Evolutionary conservation across 1,284 basidiomycete species (phyloP), one percentile per base, ranked within the genome.

Genomic region (Malassezia sympodialis): DNA sequence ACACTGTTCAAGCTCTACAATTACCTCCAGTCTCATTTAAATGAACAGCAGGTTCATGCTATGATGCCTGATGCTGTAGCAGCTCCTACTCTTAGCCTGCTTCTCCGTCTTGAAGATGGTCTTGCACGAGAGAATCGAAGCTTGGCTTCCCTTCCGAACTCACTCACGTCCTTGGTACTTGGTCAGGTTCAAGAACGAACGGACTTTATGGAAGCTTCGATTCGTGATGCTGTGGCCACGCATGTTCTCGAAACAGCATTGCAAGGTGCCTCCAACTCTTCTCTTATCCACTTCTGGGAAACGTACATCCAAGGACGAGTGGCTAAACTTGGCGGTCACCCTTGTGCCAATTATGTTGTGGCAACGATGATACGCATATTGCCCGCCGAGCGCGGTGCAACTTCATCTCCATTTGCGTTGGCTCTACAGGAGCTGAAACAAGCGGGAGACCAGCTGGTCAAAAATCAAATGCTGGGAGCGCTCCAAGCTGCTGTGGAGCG

Each of bases 271-370:
- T 58, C 62, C 4, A 10, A 34, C 8, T 37, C 53, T 23, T 32
- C 51, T 7, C 51, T 61, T 11, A 27, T 42, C 3, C 56, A 50
- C 17, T 73, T 74, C 48, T 72, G 64, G 51, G 26, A 45, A 31
- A 51, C 56, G 12, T 73, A 73, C 59, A 48, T 74, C 21, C 39
- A 26, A 17, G 63, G 54, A 11, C 60, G 66, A 3, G 57, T 70
- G 39, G 60, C 57, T 3, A 67, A 67, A 34, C 63, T 74, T 2
- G 68, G 66, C 40, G 53, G 60, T 5, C 72, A 74, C 45, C 70
- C 70, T 1, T 60, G 66, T 15, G 72, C 66, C 14, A 73, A 73
- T 45, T 69, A 64, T 50, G 65, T 74, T 15, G 63, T 70, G 12
- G 57, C 68, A 3, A 46, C 58, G 0, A 30, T 59, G 11, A n/a